These are phyloP conservation scores for Teunomyces atbi DNA, from an alignment of 805 yeast species.

Conservation along the genomic window DNA sequence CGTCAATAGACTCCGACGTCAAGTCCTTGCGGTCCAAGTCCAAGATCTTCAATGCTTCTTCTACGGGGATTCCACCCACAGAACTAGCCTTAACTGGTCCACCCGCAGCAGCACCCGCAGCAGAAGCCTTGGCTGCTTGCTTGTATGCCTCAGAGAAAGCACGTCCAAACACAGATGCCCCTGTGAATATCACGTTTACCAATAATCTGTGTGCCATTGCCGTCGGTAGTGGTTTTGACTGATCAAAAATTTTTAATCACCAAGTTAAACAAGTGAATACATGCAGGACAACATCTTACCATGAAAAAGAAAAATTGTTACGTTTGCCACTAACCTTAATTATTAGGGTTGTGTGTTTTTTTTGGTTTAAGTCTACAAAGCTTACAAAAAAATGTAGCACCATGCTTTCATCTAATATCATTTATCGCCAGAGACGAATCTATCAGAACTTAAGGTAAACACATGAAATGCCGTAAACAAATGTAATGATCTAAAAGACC, in stretches of 20 bases:
- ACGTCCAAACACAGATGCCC: conserved; percentile 92
- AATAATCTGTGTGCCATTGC: conserved; percentile 85
- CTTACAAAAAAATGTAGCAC: conserved; percentile 42
- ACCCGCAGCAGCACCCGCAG: conserved; percentile 42
- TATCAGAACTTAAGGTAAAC: conserved; percentile 34
- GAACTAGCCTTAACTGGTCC: conserved; percentile 47
- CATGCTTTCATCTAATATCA: conserved; percentile 48
- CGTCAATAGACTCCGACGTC: conserved; percentile 56
- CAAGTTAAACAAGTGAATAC: not conserved
- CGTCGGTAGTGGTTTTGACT: not conserved
- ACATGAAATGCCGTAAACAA: conserved; percentile 30
- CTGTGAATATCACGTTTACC: conserved; percentile 87
- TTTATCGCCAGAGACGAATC: conserved; percentile 14
- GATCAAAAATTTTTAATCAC: conserved; percentile 3
- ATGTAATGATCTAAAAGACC: conserved; percentile 60
- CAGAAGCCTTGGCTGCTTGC: conserved; percentile 94
- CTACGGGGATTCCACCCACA: conserved; percentile 75
- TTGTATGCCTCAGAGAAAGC: conserved; percentile 97
- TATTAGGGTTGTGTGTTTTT: no score
- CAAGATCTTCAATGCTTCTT: conserved; percentile 88
- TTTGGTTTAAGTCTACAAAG: not conserved
- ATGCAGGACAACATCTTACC: not conserved
- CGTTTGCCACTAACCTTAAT: no score
- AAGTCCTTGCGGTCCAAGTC: conserved; percentile 66
- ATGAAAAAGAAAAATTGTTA: not conserved